A percentile compares a stretch with the other conserved stretches of the same genome.
Conservation (phyloP, 2,329 filamentous ascomycete genomes). For the Microcera coccophila region DNA sequence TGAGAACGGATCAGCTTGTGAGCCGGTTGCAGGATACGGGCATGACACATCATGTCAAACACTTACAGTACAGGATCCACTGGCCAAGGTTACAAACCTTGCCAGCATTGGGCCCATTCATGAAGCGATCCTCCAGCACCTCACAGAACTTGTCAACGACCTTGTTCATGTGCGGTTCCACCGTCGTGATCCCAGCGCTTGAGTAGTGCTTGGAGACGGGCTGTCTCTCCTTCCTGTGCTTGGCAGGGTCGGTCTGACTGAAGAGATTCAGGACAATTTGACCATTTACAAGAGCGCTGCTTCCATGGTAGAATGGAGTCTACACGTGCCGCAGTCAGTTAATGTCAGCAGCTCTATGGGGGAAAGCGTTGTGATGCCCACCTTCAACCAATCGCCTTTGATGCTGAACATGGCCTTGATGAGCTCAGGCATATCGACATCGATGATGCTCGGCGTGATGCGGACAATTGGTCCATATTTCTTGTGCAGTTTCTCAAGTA, state of each 20-base stretch:
- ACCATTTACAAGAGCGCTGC: slow-evolving; percentile 24
- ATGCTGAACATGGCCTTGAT: slow-evolving; percentile 35
- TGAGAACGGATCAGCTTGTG: slow-evolving; percentile 2
- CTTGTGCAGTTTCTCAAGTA: slow-evolving; percentile 33
- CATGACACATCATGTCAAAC: background rate
- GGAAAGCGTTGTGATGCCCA: slow-evolving; percentile 7
- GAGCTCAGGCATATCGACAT: slow-evolving; percentile 36
- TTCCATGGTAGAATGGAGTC: slow-evolving; percentile 26
- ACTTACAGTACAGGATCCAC: slow-evolving; percentile 40
- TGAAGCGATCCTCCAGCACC: slow-evolving; percentile 32
- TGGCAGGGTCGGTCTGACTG: slow-evolving; percentile 20
- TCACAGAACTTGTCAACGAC: slow-evolving; percentile 30
- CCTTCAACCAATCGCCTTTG: slow-evolving; percentile 32
- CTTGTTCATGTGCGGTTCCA: slow-evolving; percentile 29
- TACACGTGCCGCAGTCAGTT: background rate
- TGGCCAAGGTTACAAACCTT: slow-evolving; percentile 36
- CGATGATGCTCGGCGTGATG: slow-evolving; percentile 38
- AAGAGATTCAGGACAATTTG: slow-evolving; percentile 25
- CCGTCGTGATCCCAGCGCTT: slow-evolving; percentile 6
- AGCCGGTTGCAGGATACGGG: background rate
- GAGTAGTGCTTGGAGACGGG: slow-evolving; percentile 30
- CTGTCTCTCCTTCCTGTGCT: slow-evolving; percentile 19
- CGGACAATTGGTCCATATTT: slow-evolving; percentile 40
- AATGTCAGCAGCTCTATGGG: background rate
- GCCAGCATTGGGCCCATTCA: slow-evolving; percentile 20